Conservation (phyloP, 768 basidiomycete genomes). For the Tricholoma sp. region DNA sequence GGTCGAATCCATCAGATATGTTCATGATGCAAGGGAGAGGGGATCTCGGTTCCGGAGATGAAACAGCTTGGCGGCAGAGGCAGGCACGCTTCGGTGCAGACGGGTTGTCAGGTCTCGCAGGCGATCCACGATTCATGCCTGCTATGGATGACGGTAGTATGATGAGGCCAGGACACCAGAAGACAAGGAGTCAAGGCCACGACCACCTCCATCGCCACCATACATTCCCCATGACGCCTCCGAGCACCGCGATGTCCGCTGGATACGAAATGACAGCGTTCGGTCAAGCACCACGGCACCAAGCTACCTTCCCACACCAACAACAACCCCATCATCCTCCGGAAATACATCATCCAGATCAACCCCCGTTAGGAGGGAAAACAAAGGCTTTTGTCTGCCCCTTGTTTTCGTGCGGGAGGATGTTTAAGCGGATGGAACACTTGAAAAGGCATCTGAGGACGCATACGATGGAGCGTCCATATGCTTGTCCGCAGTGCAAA, state of each 20-base stretch:
- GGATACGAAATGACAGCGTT: slow-evolving; percentile 21
- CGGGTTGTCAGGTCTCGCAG: slow-evolving; percentile 27
- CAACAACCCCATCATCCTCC: neutral
- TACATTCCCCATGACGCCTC: slow-evolving; percentile 17
- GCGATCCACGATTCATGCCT: slow-evolving; percentile 16
- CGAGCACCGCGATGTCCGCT: slow-evolving; percentile 11
- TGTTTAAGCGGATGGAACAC: slow-evolving; percentile 93
- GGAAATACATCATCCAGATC: slow-evolving; percentile 8
- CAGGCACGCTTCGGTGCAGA: slow-evolving; percentile 24
- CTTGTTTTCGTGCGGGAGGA: slow-evolving; percentile 73
- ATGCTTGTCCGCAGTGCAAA: slow-evolving; percentile 64
- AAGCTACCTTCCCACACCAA: slow-evolving; percentile 4
- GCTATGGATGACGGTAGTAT: slow-evolving; percentile 6
- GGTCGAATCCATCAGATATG: slow-evolving; percentile 59
- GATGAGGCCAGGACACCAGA: slow-evolving; percentile 12
- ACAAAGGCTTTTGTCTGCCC: slow-evolving; percentile 78
- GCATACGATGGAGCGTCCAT: slow-evolving; percentile 87
- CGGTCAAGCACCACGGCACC: slow-evolving; percentile 15
- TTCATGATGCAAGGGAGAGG: slow-evolving; percentile 59
- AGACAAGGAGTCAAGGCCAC: slow-evolving; percentile 26
- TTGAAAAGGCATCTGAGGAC: slow-evolving; percentile 84
- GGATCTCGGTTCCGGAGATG: slow-evolving; percentile 37
- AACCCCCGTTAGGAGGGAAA: slow-evolving; percentile 30
- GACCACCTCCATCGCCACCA: slow-evolving; percentile 19
- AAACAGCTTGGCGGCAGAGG: slow-evolving; percentile 24